phyloP scores from a whole-genome alignment of 2,329 filamentous ascomycete genomes.

The Ophiostoma populinum region DNA sequence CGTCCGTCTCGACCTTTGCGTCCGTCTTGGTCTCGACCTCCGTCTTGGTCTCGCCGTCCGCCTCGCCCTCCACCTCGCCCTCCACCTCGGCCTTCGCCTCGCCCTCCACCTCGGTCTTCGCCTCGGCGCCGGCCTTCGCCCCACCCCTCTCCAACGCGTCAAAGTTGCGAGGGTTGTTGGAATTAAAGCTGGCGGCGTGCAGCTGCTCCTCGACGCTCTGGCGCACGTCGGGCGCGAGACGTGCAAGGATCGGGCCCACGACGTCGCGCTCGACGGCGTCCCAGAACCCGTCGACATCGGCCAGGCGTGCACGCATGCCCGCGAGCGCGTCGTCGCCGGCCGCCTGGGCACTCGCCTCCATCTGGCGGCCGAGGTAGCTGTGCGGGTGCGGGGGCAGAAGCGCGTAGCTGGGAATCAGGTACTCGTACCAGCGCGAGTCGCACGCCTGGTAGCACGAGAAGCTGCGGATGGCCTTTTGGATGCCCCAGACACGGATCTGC shows the following conservation, averaged over 20 bases:
- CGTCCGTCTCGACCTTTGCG: background rate
- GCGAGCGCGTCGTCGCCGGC: constrained; percentile 34
- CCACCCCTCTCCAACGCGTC: background rate
- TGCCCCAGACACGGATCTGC: constrained; percentile 92
- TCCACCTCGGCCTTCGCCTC: constrained; percentile 5
- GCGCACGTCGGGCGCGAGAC: constrained; percentile 45
- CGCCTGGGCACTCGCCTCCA: constrained; percentile 54
- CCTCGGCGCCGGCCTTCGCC: background rate
- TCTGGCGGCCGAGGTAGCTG: constrained; percentile 66
- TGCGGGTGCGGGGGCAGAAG: constrained; percentile 84
- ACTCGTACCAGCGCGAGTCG: constrained; percentile 94
- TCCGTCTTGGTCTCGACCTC: background rate
- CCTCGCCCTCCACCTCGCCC: background rate
- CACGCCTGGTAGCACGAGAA: constrained; percentile 94
- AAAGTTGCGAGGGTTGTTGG: background rate
- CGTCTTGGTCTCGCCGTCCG: constrained; percentile 4
- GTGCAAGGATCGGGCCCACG: constrained; percentile 52
- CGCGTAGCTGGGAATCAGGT: constrained; percentile 83
- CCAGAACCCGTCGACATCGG: constrained; percentile 73
- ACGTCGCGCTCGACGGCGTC: constrained; percentile 60
- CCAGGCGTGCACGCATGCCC: constrained; percentile 49
- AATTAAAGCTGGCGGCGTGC: constrained; percentile 22
- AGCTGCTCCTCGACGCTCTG: constrained; percentile 46
- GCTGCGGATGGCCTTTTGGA: constrained; percentile 70
- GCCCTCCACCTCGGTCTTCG: background rate